These are phyloP conservation scores for Dactylellina drechsleri DNA, from an alignment of 2,329 filamentous ascomycete species.

Conservation along the genomic window DNA sequence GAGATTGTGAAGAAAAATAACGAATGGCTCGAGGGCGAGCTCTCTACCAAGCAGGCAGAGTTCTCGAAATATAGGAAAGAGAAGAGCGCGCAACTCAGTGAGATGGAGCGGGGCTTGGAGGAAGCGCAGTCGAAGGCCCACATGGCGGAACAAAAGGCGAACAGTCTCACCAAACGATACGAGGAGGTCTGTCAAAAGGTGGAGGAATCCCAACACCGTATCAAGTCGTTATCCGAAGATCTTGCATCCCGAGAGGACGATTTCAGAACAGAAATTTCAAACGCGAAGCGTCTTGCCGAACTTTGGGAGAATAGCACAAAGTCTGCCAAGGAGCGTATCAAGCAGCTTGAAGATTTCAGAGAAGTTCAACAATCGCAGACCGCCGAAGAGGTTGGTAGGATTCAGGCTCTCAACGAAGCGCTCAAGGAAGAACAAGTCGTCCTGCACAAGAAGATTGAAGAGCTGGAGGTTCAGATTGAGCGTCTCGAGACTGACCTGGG, in stretches of 20 bases:
- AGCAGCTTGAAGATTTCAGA: constrained; percentile 63
- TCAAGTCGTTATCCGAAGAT: constrained; percentile 86
- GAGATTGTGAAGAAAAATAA: constrained; percentile 87
- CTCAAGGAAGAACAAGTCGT: constrained; percentile 71
- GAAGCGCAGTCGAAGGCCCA: constrained; percentile 79
- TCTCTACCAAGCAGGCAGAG: constrained; percentile 89
- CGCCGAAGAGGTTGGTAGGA: constrained; percentile 67
- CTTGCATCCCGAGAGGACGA: constrained; percentile 84
- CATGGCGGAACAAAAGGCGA: constrained; percentile 56
- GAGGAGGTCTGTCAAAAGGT: constrained; percentile 86
- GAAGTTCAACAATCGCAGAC: constrained; percentile 69
- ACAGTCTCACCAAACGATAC: constrained; percentile 80
- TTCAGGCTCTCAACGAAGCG: constrained; percentile 67
- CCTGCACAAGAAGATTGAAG: constrained; percentile 71
- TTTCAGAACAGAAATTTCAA: constrained; percentile 86
- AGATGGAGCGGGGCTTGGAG: constrained; percentile 87
- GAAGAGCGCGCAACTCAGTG: constrained; percentile 86
- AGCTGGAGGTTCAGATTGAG: constrained; percentile 73
- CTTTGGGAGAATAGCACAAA: constrained; percentile 80
- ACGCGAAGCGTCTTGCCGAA: constrained; percentile 81
- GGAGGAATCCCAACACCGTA: constrained; percentile 81
- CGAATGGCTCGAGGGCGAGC: constrained; percentile 90
- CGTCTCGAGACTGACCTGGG: constrained; percentile 69
- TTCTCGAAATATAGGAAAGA: constrained; percentile 92
- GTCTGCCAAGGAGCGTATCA: constrained; percentile 72